Conservation (phyloP, 305 asterid genomes). For the Striga hermonthica region DNA sequence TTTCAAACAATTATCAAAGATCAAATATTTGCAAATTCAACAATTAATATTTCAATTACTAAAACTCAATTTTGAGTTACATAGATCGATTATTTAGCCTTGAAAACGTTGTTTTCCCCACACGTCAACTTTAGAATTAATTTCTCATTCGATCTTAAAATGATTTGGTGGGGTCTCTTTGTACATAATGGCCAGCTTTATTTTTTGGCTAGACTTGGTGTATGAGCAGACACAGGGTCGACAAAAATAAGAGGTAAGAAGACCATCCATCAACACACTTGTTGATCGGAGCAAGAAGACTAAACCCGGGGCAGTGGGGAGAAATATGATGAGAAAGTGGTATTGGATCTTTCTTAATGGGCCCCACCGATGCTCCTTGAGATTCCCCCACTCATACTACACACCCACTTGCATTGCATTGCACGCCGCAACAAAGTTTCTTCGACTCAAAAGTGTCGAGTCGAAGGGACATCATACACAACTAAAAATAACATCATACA, state of each 20-base stretch:
- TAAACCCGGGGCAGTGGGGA: conserved; percentile 32
- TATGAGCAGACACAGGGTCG: conserved; percentile 44
- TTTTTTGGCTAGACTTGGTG: conserved; percentile 13
- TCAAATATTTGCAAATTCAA: no score
- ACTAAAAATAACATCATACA: no score
- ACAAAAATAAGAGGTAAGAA: conserved; percentile 40
- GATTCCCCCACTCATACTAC: conserved; percentile 28
- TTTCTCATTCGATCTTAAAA: no score
- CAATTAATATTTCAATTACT: no score
- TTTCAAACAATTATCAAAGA: no score
- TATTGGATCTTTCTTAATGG: conserved; percentile 36
- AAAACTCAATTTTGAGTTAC: no score
- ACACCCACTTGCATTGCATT: conserved; percentile 34
- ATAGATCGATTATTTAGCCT: no score
- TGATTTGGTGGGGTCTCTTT: no score
- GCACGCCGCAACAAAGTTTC: conserved; percentile 32
- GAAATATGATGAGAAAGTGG: conserved; percentile 35
- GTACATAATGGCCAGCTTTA: no score
- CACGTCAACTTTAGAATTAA: no score
- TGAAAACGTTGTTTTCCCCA: no score
- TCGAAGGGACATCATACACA: no score
- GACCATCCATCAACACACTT: conserved; percentile 35
- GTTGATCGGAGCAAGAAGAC: conserved; percentile 22
- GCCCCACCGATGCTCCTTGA: conserved; percentile 27
- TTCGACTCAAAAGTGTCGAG: background rate